phyloP scores from a whole-genome alignment of 768 basidiomycete genomes.

The Calocybe gangraenosa region DNA sequence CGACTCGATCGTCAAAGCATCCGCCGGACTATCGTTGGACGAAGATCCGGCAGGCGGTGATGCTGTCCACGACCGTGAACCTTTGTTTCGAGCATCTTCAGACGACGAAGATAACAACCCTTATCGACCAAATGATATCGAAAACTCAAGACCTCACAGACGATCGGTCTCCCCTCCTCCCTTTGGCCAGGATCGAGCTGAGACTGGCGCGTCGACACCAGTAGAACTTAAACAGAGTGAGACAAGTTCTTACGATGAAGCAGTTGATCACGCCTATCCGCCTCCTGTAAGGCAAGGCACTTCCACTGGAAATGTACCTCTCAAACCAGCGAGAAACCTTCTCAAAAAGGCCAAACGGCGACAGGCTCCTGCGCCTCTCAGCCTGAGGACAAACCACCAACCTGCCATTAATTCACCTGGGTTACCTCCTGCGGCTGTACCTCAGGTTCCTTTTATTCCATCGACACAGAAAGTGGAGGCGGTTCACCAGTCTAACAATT shows the following conservation, averaged over 20 bases:
- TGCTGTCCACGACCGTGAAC: slow-evolving; percentile 48
- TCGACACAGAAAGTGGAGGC: slow-evolving; percentile 11
- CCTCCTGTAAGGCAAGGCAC: slow-evolving; percentile 47
- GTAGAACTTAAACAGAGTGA: slow-evolving; percentile 39
- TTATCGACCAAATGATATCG: slow-evolving; percentile 35
- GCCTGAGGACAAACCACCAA: slow-evolving; percentile 24
- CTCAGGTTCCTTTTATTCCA: slow-evolving; percentile 8
- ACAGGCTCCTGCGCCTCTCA: slow-evolving; percentile 37
- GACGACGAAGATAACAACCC: slow-evolving; percentile 40
- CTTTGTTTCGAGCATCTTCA: slow-evolving; percentile 52
- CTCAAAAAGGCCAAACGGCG: slow-evolving; percentile 37
- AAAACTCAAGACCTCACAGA: slow-evolving; percentile 35
- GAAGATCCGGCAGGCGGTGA: slow-evolving; percentile 31
- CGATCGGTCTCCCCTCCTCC: slow-evolving; percentile 27
- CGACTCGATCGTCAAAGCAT: slow-evolving; percentile 87
- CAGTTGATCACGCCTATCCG: slow-evolving; percentile 56
- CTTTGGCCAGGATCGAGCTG: slow-evolving; percentile 18
- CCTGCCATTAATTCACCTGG: slow-evolving; percentile 33
- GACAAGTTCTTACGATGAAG: slow-evolving; percentile 28
- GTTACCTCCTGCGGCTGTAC: slow-evolving; percentile 9
- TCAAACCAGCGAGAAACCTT: slow-evolving; percentile 28
- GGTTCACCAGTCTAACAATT: slow-evolving; percentile 15
- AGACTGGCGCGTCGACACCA: slow-evolving; percentile 23
- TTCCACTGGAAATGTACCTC: slow-evolving; percentile 30
- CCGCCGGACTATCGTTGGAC: slow-evolving; percentile 36